Percentiles rank a stretch among this genome's conserved stretches.
Evolutionary conservation across 306 rosid species (phyloP).

Genomic region (Pachyrhizus erosus): DNA sequence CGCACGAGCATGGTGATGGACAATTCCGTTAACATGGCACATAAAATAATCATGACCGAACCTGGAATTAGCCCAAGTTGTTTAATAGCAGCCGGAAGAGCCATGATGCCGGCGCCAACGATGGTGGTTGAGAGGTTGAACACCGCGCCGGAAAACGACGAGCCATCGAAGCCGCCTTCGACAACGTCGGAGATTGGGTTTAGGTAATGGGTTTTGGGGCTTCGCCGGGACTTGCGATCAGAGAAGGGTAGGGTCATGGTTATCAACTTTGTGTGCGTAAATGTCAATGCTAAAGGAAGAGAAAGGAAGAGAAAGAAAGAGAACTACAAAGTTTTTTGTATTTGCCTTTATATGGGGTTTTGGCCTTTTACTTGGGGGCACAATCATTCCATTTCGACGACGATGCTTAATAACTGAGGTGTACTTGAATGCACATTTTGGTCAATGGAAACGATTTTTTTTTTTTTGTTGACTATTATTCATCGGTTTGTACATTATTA

Average conservation of each 20-base stretch:
- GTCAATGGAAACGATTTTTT: not conserved
- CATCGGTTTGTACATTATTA: not conserved
- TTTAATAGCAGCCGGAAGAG: not conserved
- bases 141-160: not conserved
- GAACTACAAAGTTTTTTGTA: not conserved
- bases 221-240: not conserved
- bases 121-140: slow-evolving; percentile 2
- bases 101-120: not conserved
- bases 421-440: not conserved
- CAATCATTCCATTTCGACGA: not conserved
- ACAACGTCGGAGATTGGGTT: not conserved
- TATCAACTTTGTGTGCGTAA: not conserved
- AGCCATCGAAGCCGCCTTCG: not conserved
- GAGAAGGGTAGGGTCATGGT: not conserved
- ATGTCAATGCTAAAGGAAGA: not conserved
- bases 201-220: not conserved
- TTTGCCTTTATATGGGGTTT: not conserved
- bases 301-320: not conserved
- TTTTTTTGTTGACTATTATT: not conserved
- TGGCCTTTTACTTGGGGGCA: not conserved
- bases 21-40: slow-evolving; percentile 47
- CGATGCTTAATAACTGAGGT: not conserved
- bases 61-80: not conserved
- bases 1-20: slow-evolving; percentile 63
- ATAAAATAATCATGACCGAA: not conserved